Evolutionary conservation across 768 basidiomycete species (phyloP).

Genomic region (Naganishia kalamii): DNA sequence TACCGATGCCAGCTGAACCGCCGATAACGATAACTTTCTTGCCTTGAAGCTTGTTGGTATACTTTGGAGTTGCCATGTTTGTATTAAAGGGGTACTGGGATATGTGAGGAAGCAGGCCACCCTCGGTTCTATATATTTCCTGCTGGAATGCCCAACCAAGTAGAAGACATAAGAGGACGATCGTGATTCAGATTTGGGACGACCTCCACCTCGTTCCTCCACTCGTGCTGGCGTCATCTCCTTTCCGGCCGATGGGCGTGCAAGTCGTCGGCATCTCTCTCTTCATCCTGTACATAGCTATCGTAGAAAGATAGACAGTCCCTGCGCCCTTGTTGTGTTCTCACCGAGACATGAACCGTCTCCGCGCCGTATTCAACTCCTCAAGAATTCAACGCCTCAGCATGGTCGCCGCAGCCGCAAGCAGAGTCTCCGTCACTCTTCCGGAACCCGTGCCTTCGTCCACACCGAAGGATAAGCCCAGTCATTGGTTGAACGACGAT

Average conservation of each 20-base stretch:
- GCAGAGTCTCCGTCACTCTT: background rate
- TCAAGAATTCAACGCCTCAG: background rate
- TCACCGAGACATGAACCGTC: background rate
- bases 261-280: too few relatives aligned
- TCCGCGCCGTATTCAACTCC: background rate
- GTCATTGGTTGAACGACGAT: slow-evolving; percentile 37
- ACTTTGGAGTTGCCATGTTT: background rate
- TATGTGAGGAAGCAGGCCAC: background rate
- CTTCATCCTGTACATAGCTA: too few relatives aligned
- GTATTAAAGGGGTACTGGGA: background rate
- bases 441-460: background rate
- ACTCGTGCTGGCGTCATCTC: background rate
- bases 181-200: background rate
- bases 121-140: background rate
- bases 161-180: background rate
- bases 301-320: too few relatives aligned
- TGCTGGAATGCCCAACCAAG: too few relatives aligned
- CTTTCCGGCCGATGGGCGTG: too few relatives aligned
- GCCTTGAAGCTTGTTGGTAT: slow-evolving; percentile 6
- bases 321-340: too few relatives aligned
- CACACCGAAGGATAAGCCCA: background rate
- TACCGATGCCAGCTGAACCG: slow-evolving; percentile 7
- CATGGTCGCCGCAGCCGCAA: slow-evolving; percentile 1
- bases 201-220: background rate
- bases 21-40: slow-evolving; percentile 13